phyloP scores from a whole-genome alignment of 768 basidiomycete genomes.

The Mycena polygramma region DNA sequence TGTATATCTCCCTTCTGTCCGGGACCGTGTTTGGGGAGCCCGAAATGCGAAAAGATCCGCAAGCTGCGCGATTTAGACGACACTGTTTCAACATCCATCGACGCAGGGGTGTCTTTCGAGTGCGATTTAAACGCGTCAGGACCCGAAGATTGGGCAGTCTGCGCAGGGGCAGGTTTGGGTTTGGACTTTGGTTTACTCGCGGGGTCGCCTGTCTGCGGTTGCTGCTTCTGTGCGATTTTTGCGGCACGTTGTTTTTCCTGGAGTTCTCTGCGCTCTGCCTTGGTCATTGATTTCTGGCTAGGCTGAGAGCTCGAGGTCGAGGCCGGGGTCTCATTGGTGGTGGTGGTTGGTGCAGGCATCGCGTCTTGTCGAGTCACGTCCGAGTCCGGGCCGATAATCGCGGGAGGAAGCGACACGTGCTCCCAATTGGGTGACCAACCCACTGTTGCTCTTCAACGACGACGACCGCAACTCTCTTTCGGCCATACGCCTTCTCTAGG shows the following conservation, averaged over 20 bases:
- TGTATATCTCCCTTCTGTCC: constrained; percentile 88
- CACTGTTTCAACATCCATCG: constrained; percentile 50
- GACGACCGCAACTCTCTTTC: constrained; percentile 5
- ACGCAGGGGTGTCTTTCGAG: constrained; percentile 29
- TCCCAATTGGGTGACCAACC: constrained; percentile 4
- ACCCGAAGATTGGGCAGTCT: constrained; percentile 45
- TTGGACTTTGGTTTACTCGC: constrained; percentile 33
- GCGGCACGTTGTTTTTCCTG: constrained; percentile 87
- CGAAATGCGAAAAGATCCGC: constrained; percentile 90
- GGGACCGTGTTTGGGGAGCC: constrained; percentile 72
- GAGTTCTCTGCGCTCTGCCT: constrained; percentile 82
- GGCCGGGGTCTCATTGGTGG: constrained; percentile 25
- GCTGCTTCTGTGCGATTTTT: constrained; percentile 66
- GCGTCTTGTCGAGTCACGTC: constrained; percentile 11
- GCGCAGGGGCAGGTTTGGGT: constrained; percentile 43
- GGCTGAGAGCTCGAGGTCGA: constrained; percentile 48
- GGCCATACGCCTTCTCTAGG: constrained; percentile 13
- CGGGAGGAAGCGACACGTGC: constrained; percentile 1
- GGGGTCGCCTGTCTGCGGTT: constrained; percentile 35
- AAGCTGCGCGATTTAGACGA: constrained; percentile 70
- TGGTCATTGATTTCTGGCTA: constrained; percentile 82
- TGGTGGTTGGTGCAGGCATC: constrained; percentile 16
- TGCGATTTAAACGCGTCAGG: constrained; percentile 30
- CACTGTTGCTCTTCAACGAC: neutral
- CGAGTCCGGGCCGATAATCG: neutral